Evolutionary conservation across 2,329 filamentous ascomycete species (phyloP), one percentile per base, ranked within the genome.

Genomic region (Escovopsis sp.): DNA sequence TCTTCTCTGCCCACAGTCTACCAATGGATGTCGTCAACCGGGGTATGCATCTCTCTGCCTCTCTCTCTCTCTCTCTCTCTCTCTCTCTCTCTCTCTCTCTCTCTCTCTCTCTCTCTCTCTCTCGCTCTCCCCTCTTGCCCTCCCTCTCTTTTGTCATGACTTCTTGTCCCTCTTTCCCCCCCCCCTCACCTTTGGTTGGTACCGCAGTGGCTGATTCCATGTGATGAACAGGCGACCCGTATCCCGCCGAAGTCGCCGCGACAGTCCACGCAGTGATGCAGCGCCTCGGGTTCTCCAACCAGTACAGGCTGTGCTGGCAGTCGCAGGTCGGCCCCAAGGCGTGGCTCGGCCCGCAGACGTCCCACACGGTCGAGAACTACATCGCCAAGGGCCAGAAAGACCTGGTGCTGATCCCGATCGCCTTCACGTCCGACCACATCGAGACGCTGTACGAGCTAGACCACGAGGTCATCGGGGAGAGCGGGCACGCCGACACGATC

Each of bases 391-490:
- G 88, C 1, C 83, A 94, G 51, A 93, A 79, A 37, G 86, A 98
- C 52, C 67, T 98, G 36, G 68, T 94, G 2, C 67, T 98, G 6
- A 85, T 98, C 37, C 90, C 90, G 0, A 92, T 98, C 44, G 90
- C 90, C 5, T 98, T 98, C 55, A 98, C 90, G 0, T 93, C 84
- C n/a, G 90, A 98, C 50, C 90, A 98, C 54, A 98, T 98, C 46
- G 90, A 98, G 62, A 98, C 90, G 0, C 66, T 98, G 1, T 96
- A 79, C 54, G 90, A 98, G 57, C 65, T 98, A 35, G 90, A 98
- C 55, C 69, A 84, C 48, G 90, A 98, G 59, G 85, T 98, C 27
- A 96, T 98, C 50, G 81, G 84, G 39, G 87, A 93, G 57, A 84
- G 72, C 1, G 76, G 80, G 12, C 73, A 82, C 49, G 61, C 72